Evolutionary conservation across 257 asterid species (phyloP).

Genomic region (Verbena officinalis): DNA sequence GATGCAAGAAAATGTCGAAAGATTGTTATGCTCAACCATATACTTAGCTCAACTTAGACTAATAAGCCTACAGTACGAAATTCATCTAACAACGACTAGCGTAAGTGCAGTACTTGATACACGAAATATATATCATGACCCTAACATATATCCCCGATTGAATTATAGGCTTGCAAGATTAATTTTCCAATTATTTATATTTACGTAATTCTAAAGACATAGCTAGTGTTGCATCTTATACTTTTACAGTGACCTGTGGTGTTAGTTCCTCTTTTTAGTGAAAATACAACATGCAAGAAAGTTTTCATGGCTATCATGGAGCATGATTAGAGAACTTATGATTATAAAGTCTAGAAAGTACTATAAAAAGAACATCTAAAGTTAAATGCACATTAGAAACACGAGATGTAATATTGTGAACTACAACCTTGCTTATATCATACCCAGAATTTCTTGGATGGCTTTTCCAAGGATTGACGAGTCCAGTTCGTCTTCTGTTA

Average conservation of each 20-base stretch:
- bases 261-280: neutral
- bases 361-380: neutral
- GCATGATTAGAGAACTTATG: neutral
- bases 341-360: neutral
- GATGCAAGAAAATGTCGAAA: no score
- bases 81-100: no score
- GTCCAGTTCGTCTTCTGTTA: slow-evolving; percentile 56
- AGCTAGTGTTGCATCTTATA: neutral
- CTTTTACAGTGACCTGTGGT: neutral
- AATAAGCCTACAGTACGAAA: no score
- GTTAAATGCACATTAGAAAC: neutral
- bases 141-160: no score
- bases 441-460: slow-evolving; percentile 49
- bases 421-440: neutral
- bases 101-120: no score
- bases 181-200: no score
- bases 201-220: neutral
- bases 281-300: neutral
- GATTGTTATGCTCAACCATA: no score
- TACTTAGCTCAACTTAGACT: no score
- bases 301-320: neutral
- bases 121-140: no score
- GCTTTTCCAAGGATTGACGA: slow-evolving; percentile 45
- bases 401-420: neutral
- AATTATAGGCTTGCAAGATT: neutral